Evolutionary conservation across 768 basidiomycete genomes (phyloP).

Genomic region (Panus rudis): DNA sequence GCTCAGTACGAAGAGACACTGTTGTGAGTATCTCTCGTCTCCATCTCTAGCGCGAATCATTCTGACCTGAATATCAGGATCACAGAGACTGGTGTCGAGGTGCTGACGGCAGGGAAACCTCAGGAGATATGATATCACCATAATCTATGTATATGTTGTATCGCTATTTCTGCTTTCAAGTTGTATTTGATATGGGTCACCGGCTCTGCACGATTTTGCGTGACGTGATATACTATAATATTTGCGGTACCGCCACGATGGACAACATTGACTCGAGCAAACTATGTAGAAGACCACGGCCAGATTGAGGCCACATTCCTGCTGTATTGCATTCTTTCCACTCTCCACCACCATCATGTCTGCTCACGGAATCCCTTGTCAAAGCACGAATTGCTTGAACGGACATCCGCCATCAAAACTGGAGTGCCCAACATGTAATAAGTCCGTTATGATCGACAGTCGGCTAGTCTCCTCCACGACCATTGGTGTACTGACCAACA

Average conservation of each 20-base stretch:
- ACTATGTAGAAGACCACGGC: neutral
- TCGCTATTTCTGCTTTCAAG: neutral
- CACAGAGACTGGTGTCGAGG: conserved; percentile 85
- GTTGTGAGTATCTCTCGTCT: conserved; percentile 52
- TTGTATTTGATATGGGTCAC: neutral
- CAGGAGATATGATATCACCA: conserved; percentile 22
- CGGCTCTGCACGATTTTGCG: neutral
- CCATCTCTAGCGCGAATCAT: conserved; percentile 1
- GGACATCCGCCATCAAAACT: conserved; percentile 80
- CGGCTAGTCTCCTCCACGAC: neutral
- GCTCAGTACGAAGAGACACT: conserved; percentile 98
- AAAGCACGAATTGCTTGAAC: conserved; percentile 65
- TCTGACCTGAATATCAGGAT: conserved; percentile 43
- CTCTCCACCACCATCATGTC: conserved; percentile 24
- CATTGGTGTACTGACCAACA: conserved; percentile 4
- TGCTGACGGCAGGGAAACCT: conserved; percentile 60
- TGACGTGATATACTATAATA: neutral
- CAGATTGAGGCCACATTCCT: neutral
- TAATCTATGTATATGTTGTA: neutral
- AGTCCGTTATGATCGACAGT: conserved; percentile 61
- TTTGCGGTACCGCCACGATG: neutral
- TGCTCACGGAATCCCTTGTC: conserved; percentile 43
- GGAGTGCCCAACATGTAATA: conserved; percentile 92
- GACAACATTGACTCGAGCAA: neutral
- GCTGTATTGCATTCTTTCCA: no score